These are phyloP conservation scores for Pseudopyrenochaeta lycopersici DNA, from an alignment of 2,329 filamentous ascomycete species.

Conservation along the genomic window DNA sequence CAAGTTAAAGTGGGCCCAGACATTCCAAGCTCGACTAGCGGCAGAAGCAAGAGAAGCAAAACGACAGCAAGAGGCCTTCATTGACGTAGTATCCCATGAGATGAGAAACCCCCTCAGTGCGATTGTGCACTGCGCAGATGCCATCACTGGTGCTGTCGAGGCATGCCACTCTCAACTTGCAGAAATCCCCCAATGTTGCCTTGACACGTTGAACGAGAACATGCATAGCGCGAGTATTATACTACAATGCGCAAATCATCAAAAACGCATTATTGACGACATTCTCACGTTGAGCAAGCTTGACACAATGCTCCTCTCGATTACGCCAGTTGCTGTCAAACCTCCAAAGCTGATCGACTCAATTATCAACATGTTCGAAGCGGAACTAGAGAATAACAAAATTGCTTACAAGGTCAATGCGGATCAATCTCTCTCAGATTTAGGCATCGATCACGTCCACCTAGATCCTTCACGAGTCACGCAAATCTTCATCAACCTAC, in stretches of 20 bases:
- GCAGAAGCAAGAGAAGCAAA: slow-evolving; percentile 51
- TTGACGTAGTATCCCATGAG: slow-evolving; percentile 53
- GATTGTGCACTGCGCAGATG: slow-evolving; percentile 56
- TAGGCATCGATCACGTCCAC: slow-evolving; percentile 51
- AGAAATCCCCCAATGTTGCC: slow-evolving; percentile 32
- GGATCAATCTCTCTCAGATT: slow-evolving; percentile 47
- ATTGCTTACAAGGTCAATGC: slow-evolving; percentile 42
- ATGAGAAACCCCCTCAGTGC: slow-evolving; percentile 57
- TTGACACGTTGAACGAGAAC: slow-evolving; percentile 40
- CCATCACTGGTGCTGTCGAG: slow-evolving; percentile 50
- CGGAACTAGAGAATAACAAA: slow-evolving; percentile 45
- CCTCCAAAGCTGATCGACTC: slow-evolving; percentile 46
- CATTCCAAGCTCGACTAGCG: slow-evolving; percentile 48
- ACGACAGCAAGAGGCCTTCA: slow-evolving; percentile 51
- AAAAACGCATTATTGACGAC: slow-evolving; percentile 60
- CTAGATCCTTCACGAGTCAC: slow-evolving; percentile 55
- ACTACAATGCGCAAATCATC: slow-evolving; percentile 56
- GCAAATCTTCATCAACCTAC: slow-evolving; percentile 82
- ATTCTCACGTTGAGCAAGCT: slow-evolving; percentile 57
- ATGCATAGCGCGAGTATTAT: slow-evolving; percentile 53
- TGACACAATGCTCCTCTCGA: slow-evolving; percentile 54
- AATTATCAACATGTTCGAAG: slow-evolving; percentile 51
- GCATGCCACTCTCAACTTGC: slow-evolving; percentile 30
- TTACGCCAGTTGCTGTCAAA: slow-evolving; percentile 53
- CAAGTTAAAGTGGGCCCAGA: slow-evolving; percentile 50